Evolutionary conservation across 202 grass and related monocot genomes (phyloP), one percentile per base, ranked within the genome.

Genomic region (Schoenoplectus tabernaemontani): DNA sequence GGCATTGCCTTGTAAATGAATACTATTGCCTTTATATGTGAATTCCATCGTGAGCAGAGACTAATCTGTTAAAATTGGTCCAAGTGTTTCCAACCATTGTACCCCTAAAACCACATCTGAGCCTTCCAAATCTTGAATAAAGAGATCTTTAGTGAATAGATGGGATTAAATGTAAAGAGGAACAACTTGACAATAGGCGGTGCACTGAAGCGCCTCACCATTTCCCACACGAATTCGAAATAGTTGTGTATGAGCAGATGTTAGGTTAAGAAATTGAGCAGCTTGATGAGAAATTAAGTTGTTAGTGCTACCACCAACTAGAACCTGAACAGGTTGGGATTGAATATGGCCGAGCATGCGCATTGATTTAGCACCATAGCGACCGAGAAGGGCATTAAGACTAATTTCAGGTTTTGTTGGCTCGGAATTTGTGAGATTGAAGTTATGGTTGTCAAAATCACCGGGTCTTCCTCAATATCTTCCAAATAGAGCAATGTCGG

Each of bases 401-500:
- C 37, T 73, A 16, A 73, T 77, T 57, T 77, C 23, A 15, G 67
- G 67, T 19, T 42, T 16, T 10, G 44, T n/a, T 10, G 6, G 3
- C 3, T 39, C 46, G 13, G 6, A 5, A 5, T 74, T 8, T 8
- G n/a, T 47, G 4, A 24, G 0, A 1, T 22, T 4, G 17, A 3
- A 7, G 23, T 32, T 39, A 0, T 48, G 24, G 46, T 48, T 48
- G n/a, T 26, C n/a, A 2, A 34, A 7, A 4, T 76, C 70, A 30
- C 50, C 16, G 19, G 46, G n/a, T 51, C 46, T 17, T 54, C 43
- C 7, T 50, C n/a, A 13, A 56, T 51, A n/a, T 42, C 70, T 51
- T 76, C 70, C 43, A 76, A 76, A 17, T 76, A 76, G 7, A 76
- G 41, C 42, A 76, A 76, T 19, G 70, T 1, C 28, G 70, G 28